phyloP scores from a whole-genome alignment of 768 basidiomycete species.

The Psilocybe tampanensis region DNA sequence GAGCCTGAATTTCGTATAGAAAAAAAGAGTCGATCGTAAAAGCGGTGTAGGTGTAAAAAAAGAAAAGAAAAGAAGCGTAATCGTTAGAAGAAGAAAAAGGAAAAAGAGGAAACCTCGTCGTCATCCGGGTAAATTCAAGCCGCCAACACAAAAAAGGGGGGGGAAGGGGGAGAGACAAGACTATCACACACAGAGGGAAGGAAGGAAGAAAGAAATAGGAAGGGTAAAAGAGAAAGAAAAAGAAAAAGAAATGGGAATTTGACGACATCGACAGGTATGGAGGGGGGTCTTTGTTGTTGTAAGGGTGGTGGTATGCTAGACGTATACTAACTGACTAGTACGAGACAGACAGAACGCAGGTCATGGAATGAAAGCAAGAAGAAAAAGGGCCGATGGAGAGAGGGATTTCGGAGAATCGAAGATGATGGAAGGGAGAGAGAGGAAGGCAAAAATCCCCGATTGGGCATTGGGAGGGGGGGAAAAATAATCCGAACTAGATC shows the following conservation, averaged over 20 bases:
- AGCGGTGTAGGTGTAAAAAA: no score
- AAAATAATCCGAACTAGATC: no score
- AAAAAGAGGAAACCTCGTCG: no score
- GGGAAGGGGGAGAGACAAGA: no score
- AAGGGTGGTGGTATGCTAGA: constrained; percentile 10
- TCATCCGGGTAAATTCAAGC: no score
- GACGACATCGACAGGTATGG: constrained; percentile 12
- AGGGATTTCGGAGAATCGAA: neutral
- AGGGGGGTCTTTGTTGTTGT: neutral
- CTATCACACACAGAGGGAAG: neutral
- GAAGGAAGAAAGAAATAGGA: neutral
- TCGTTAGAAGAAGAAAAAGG: no score
- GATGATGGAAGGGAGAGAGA: neutral
- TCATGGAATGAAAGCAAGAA: neutral
- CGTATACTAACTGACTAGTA: constrained; percentile 11
- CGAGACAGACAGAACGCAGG: neutral
- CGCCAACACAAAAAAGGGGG: constrained; percentile 1
- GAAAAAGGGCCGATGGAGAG: neutral
- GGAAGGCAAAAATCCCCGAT: neutral
- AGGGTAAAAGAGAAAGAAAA: neutral
- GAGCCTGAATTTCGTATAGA: no score
- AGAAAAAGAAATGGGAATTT: no score
- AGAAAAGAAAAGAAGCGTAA: no score
- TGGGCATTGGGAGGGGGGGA: no score
- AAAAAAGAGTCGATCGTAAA: no score